phyloP scores from a whole-genome alignment of 495 filamentous ascomycete species.

The Penicillium macrosclerotiorum region DNA sequence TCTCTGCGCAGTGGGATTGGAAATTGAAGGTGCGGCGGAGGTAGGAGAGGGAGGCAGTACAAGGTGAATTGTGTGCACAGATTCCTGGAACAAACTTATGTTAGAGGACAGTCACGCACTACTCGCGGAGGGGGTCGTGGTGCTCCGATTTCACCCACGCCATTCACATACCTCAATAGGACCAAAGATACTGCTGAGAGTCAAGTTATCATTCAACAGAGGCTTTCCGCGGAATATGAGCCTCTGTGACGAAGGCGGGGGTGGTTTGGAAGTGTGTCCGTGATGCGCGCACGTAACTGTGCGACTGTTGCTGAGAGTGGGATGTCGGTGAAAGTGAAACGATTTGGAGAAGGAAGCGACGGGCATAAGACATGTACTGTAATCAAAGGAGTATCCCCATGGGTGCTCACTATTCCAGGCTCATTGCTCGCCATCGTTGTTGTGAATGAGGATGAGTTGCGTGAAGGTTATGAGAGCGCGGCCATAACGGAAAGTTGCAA shows the following conservation, averaged over 20 bases:
- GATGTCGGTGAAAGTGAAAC: constrained; percentile 52
- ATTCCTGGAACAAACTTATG: too few relatives aligned
- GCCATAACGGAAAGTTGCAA: background rate
- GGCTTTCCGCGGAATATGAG: constrained; percentile 66
- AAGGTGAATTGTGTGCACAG: too few relatives aligned
- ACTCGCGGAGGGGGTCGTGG: too few relatives aligned
- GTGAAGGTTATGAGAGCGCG: background rate
- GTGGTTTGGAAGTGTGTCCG: constrained; percentile 49
- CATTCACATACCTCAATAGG: constrained; percentile 54
- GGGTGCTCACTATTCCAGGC: background rate
- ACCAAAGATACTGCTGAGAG: constrained; percentile 57
- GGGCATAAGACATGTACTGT: constrained; percentile 66
- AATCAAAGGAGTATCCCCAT: constrained; percentile 23
- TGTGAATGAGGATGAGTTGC: background rate
- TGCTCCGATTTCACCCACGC: too few relatives aligned
- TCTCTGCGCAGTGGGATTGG: too few relatives aligned
- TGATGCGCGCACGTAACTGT: constrained; percentile 60
- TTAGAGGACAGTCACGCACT: too few relatives aligned
- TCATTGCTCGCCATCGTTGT: background rate
- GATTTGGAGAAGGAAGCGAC: constrained; percentile 52
- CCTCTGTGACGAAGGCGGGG: constrained; percentile 55
- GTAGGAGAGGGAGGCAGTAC: too few relatives aligned
- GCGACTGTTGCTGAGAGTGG: constrained; percentile 55
- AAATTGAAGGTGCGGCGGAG: too few relatives aligned
- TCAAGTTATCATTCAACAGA: constrained; percentile 51